A percentile compares a stretch with the other conserved stretches of the same genome.
Conservation (phyloP, 2,329 filamentous ascomycete genomes). For the Pestalotiopsis sp. region DNA sequence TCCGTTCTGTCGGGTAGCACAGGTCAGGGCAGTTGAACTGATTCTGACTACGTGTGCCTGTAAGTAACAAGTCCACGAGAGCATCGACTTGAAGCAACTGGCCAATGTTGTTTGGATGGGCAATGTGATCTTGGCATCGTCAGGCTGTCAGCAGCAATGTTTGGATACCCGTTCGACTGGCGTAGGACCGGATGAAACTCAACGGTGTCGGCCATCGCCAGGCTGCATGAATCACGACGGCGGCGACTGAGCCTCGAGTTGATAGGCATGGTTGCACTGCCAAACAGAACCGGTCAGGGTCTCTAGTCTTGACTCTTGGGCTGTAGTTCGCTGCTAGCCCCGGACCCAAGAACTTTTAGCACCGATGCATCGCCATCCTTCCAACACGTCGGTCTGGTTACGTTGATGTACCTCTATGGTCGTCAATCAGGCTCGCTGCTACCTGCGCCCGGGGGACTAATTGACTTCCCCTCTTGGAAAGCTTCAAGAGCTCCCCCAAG, state of each 20-base stretch:
- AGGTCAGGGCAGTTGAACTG: background rate
- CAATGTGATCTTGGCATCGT: background rate
- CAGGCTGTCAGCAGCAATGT: background rate
- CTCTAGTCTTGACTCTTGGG: background rate
- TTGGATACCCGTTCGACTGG: background rate
- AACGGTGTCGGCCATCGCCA: background rate
- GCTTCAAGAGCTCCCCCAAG: background rate
- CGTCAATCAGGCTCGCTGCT: background rate
- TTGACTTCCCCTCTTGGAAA: background rate
- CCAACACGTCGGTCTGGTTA: background rate
- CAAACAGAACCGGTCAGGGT: background rate
- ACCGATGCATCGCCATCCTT: background rate
- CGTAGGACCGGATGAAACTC: background rate
- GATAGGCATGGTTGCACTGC: background rate
- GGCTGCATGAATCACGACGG: background rate
- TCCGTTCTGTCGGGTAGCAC: background rate
- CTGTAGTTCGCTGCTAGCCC: background rate
- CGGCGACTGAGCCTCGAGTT: background rate
- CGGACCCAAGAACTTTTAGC: background rate
- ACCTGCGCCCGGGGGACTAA: background rate
- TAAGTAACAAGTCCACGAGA: too few relatives aligned
- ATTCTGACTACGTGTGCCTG: background rate
- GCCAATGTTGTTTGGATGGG: too few relatives aligned
- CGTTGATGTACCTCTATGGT: background rate
- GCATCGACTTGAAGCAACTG: too few relatives aligned